Percentiles rank a stretch among this genome's conserved stretches.
Evolutionary conservation across 208 protist genomes (phyloP).

Genomic region (Chromosphaera perkinsii): DNA sequence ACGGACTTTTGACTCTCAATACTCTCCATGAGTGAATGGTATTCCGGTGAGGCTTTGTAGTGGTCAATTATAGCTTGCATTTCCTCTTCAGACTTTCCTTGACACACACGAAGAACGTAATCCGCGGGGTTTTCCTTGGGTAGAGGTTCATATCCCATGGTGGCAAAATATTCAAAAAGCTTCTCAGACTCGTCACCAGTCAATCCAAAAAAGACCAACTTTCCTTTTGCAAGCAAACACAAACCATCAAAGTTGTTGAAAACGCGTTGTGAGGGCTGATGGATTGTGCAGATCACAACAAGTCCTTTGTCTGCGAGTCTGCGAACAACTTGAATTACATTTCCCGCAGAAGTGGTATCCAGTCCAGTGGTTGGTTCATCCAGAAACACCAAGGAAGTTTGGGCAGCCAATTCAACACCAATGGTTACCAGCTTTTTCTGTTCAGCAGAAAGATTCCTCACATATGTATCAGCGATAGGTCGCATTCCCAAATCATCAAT

Average conservation of each 20-base stretch:
- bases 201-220: constrained; percentile 3
- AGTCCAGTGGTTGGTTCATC: constrained; percentile 34
- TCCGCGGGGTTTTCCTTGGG: too few species aligned
- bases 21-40: too few species aligned
- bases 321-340: not conserved
- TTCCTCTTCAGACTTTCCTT: too few species aligned
- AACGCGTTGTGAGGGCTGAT: constrained; percentile 18
- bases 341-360: constrained; percentile 5
- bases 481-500: not conserved
- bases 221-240: constrained; percentile 1
- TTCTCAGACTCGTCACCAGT: too few species aligned
- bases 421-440: constrained; percentile 11
- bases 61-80: too few species aligned
- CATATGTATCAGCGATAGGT: not conserved
- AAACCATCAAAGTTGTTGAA: constrained; percentile 14
- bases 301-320: not conserved
- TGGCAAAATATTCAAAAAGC: too few species aligned
- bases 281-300: constrained; percentile 19
- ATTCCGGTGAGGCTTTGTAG: too few species aligned
- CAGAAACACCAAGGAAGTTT: constrained; percentile 20
- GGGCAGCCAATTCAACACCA: constrained; percentile 8
- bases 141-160: too few species aligned
- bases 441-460: not conserved
- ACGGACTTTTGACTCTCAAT: too few species aligned
- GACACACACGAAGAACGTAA: too few species aligned